Evolutionary conservation across 306 rosid genomes (phyloP).

Genomic region (Rosa chinensis): DNA sequence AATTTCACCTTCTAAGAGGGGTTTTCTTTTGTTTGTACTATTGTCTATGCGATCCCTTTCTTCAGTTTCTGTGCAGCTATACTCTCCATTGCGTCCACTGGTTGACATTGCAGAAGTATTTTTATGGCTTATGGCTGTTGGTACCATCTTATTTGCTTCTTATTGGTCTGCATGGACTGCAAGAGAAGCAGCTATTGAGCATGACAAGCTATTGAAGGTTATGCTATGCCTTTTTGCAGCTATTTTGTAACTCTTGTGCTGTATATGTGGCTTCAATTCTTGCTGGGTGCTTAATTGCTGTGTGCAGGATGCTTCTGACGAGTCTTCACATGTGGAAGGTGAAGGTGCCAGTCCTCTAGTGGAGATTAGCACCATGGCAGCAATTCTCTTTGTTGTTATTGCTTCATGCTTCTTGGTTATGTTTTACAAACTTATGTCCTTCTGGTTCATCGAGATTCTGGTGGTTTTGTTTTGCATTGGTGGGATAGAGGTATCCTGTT

Average conservation of each 20-base stretch:
- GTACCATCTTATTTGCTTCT: constrained; percentile 87
- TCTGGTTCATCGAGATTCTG: constrained; percentile 82
- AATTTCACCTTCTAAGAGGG: constrained; percentile 10
- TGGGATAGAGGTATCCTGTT: constrained; percentile 71
- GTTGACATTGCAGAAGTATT: constrained; percentile 98
- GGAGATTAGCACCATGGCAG: constrained; percentile 79
- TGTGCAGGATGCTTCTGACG: constrained; percentile 85
- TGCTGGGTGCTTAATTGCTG: constrained; percentile 23
- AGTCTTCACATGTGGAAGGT: constrained; percentile 46
- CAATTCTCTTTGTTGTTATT: constrained; percentile 79
- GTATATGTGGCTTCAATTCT: constrained; percentile 13
- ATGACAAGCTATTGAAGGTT: constrained; percentile 87
- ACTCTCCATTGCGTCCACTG: constrained; percentile 90
- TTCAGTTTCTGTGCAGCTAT: constrained; percentile 89
- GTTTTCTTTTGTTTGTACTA: constrained; percentile 13
- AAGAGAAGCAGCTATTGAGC: constrained; percentile 85
- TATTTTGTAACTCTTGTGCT: constrained; percentile 12
- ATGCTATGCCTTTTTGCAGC: constrained; percentile 18
- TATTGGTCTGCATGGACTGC: constrained; percentile 99
- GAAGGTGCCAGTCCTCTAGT: constrained; percentile 67
- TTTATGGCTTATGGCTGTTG: constrained; percentile 99
- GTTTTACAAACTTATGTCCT: constrained; percentile 92
- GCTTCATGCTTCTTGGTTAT: constrained; percentile 94
- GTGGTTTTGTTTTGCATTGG: constrained; percentile 96
- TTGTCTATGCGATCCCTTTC: constrained; percentile 29